phyloP scores from a whole-genome alignment of 108 stramenopile species.

The Tribonema minus region DNA sequence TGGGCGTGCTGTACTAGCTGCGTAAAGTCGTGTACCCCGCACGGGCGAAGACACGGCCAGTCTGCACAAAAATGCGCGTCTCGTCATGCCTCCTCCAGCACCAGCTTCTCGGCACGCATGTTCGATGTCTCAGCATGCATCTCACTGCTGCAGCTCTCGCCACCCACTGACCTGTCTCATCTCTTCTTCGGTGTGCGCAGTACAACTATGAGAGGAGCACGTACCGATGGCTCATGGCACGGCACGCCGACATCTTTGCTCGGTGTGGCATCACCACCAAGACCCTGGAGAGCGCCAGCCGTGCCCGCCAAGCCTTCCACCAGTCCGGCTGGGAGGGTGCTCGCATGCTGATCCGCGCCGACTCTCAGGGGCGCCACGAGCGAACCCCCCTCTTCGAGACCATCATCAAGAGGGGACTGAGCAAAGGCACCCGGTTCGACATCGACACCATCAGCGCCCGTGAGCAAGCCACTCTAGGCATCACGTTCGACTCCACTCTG shows the following conservation, averaged over 20 bases:
- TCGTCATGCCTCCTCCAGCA: too few species aligned
- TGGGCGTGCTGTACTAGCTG: too few species aligned
- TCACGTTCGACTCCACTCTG: not conserved
- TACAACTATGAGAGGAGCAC: conserved; percentile 4
- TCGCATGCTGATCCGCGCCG: conserved; percentile 13
- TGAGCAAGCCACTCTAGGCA: not conserved
- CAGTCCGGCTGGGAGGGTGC: conserved; percentile 33
- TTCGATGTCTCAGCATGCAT: too few species aligned
- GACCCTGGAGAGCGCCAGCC: conserved; percentile 30
- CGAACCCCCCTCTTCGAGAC: conserved; percentile 42
- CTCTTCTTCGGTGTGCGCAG: not conserved
- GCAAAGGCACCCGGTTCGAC: conserved; percentile 39
- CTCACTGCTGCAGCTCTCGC: too few species aligned
- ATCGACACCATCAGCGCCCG: not conserved
- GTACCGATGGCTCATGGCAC: conserved; percentile 40
- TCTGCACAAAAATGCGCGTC: too few species aligned
- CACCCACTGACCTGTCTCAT: too few species aligned
- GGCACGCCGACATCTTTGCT: conserved; percentile 30
- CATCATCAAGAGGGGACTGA: conserved; percentile 32
- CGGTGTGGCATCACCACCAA: conserved; percentile 35
- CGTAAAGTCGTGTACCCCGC: too few species aligned
- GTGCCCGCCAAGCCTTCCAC: conserved; percentile 37
- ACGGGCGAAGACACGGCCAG: too few species aligned
- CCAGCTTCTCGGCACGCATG: too few species aligned
- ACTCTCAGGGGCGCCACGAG: conserved; percentile 17